phyloP scores from a whole-genome alignment of 768 basidiomycete genomes.

The Panellus pusillus region DNA sequence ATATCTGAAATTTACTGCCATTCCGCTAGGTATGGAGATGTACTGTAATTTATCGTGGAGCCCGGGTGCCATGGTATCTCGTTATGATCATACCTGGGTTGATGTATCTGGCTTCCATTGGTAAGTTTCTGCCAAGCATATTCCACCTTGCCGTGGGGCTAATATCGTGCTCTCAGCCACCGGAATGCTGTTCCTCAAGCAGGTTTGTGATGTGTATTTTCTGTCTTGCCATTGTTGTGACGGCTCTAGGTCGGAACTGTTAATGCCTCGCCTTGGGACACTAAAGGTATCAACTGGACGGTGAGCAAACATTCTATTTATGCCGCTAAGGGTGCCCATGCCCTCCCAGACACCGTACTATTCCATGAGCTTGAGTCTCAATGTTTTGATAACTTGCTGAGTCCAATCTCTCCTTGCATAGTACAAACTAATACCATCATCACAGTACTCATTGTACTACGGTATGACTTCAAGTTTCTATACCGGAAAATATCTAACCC shows the following conservation, averaged over 20 bases:
- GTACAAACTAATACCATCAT: too few species aligned
- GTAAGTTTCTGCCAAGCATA: neutral
- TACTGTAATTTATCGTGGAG: conserved; percentile 14
- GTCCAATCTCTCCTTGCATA: too few species aligned
- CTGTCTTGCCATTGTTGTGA: too few species aligned
- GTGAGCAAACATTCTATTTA: neutral
- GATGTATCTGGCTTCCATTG: conserved; percentile 1
- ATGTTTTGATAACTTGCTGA: conserved; percentile 15
- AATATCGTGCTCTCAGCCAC: conserved; percentile 3
- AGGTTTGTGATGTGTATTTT: neutral
- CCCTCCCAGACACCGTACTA: conserved; percentile 10
- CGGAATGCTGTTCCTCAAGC: conserved; percentile 19
- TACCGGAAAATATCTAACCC: conserved; percentile 8
- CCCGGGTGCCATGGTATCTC: neutral
- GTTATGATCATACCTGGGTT: neutral
- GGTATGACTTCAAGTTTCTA: too few species aligned
- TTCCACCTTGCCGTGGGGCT: neutral
- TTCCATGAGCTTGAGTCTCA: conserved; percentile 20
- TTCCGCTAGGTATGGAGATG: conserved; percentile 21
- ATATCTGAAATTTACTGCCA: neutral
- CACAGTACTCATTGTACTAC: too few species aligned
- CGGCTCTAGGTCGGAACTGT: neutral
- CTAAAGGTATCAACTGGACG: conserved; percentile 16
- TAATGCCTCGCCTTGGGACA: conserved; percentile 8
- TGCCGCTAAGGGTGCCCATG: too few species aligned